Evolutionary conservation across 148 eudicot species (phyloP).

Genomic region (Fallopia convolvulus): DNA sequence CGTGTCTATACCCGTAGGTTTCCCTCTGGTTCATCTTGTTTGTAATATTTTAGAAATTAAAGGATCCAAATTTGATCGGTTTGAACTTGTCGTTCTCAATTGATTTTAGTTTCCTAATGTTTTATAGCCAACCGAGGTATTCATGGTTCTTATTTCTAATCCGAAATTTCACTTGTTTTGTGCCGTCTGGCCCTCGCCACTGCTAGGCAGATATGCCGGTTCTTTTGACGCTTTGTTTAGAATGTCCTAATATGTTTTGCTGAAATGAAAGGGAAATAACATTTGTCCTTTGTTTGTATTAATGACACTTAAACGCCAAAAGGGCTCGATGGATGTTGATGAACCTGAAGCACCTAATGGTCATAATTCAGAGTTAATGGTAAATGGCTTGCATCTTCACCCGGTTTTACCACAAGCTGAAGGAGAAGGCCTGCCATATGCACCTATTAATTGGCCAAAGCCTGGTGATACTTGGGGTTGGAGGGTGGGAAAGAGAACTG

Average conservation of each 20-base stretch:
- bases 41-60: too few species aligned
- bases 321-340: slow-evolving; percentile 54
- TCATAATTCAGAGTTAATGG: slow-evolving; percentile 23
- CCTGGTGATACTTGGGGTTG: slow-evolving; percentile 78
- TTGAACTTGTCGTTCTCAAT: too few species aligned
- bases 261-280: neutral
- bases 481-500: slow-evolving; percentile 63
- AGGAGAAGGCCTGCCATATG: slow-evolving; percentile 77
- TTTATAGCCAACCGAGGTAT: too few species aligned
- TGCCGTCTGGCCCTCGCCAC: too few species aligned
- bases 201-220: neutral
- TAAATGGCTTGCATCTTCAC: slow-evolving; percentile 53
- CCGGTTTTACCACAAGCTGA: slow-evolving; percentile 45
- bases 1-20: too few species aligned
- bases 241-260: neutral
- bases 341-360: slow-evolving; percentile 37
- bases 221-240: neutral
- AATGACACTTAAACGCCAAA: slow-evolving; percentile 19
- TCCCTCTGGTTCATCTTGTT: too few species aligned
- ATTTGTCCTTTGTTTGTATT: neutral
- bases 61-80: too few species aligned
- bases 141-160: too few species aligned
- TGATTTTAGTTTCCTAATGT: too few species aligned
- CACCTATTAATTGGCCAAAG: slow-evolving; percentile 64
- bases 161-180: too few species aligned